A percentile compares a stretch with the other conserved stretches of the same genome.
These are phyloP conservation scores for Exophiala sideris DNA, from an alignment of 2,329 filamentous ascomycete genomes.

Conservation along the genomic window DNA sequence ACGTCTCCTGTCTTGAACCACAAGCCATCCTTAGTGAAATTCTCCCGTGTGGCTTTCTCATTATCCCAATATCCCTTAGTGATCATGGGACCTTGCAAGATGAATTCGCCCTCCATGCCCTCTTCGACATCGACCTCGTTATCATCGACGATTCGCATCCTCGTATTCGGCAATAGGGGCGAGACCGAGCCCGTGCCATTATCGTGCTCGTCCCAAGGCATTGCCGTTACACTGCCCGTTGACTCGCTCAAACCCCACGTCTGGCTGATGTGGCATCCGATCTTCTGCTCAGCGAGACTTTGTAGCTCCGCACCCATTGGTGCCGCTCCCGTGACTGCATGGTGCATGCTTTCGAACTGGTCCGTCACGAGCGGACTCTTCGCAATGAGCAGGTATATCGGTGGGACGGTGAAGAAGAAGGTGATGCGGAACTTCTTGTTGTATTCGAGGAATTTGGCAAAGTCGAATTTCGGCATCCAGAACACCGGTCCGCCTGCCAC, in stretches of 20 bases:
- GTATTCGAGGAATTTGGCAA: slow-evolving; percentile 54
- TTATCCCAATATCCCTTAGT: slow-evolving; percentile 35
- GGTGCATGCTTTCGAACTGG: slow-evolving; percentile 51
- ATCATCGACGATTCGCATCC: slow-evolving; percentile 27
- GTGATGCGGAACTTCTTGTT: slow-evolving; percentile 51
- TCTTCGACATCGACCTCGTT: slow-evolving; percentile 26
- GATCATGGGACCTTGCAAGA: slow-evolving; percentile 57
- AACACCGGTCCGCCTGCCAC: slow-evolving; percentile 51
- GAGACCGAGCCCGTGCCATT: slow-evolving; percentile 19
- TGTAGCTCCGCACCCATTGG: slow-evolving; percentile 56
- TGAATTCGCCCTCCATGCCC: slow-evolving; percentile 57
- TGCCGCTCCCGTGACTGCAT: slow-evolving; percentile 54
- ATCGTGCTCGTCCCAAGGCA: slow-evolving; percentile 25
- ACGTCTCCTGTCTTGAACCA: slow-evolving; percentile 92
- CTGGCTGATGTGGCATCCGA: slow-evolving; percentile 35
- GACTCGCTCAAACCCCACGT: slow-evolving; percentile 27
- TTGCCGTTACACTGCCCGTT: slow-evolving; percentile 25
- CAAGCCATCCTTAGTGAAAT: slow-evolving; percentile 54
- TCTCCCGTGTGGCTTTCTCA: slow-evolving; percentile 20
- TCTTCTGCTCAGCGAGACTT: slow-evolving; percentile 48
- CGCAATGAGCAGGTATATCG: slow-evolving; percentile 59
- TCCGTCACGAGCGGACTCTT: slow-evolving; percentile 55
- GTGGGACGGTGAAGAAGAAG: slow-evolving; percentile 58
- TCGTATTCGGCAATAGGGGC: slow-evolving; percentile 20
- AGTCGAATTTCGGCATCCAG: slow-evolving; percentile 63